phyloP scores from a whole-genome alignment of 2,329 filamentous ascomycete genomes.

The Aspergillus uvarum region DNA sequence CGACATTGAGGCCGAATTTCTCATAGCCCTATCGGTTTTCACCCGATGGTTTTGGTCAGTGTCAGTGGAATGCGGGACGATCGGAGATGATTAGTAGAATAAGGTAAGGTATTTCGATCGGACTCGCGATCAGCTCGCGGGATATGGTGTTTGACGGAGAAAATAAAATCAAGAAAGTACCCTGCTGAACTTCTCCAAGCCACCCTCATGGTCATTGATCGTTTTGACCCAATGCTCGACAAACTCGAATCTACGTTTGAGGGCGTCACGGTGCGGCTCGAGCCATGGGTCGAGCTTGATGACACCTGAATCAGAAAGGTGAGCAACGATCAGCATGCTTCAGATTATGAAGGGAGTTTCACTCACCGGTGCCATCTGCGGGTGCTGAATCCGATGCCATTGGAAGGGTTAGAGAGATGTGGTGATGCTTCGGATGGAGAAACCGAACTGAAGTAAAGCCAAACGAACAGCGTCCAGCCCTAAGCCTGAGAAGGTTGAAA shows the following conservation, averaged over 20 bases:
- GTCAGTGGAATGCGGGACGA: not conserved
- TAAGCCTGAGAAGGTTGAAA: not conserved
- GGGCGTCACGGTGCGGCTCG: slow-evolving; percentile 73
- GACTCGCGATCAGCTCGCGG: not conserved
- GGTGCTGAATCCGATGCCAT: slow-evolving; percentile 23
- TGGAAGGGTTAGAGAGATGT: slow-evolving; percentile 2
- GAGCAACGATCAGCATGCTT: not conserved
- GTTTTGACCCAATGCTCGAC: slow-evolving; percentile 83
- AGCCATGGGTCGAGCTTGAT: slow-evolving; percentile 87
- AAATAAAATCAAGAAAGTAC: slow-evolving; percentile 49
- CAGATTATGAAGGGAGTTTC: not conserved
- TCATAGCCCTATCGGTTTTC: slow-evolving; percentile 67
- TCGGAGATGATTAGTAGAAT: not conserved
- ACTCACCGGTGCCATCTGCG: slow-evolving; percentile 34
- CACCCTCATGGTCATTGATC: slow-evolving; percentile 81
- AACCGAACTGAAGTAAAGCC: not conserved
- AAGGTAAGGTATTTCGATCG: not conserved
- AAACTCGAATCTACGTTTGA: slow-evolving; percentile 74
- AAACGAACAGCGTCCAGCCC: not conserved
- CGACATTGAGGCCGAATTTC: slow-evolving; percentile 79
- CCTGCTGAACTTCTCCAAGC: slow-evolving; percentile 86
- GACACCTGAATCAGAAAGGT: slow-evolving; percentile 61
- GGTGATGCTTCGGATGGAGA: slow-evolving; percentile 1
- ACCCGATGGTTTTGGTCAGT: not conserved
- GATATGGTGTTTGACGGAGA: not conserved